Evolutionary conservation across 169 alveolate genomes (phyloP), one percentile per base, ranked within the genome.

Genomic region (Eimeria praecox): DNA sequence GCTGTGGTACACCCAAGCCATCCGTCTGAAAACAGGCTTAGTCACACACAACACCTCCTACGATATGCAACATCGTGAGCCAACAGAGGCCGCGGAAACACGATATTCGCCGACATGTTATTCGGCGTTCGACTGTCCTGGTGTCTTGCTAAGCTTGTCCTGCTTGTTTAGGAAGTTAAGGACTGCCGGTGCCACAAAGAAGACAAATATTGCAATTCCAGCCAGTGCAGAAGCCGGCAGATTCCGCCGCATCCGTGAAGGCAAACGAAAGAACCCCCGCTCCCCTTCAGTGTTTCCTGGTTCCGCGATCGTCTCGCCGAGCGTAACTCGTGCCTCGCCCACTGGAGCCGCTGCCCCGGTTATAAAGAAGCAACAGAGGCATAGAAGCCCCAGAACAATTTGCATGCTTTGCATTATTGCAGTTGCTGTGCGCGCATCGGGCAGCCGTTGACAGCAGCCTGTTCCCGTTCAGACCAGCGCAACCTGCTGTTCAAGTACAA

Each of bases 261-360:
- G 35, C 90, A 80, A 30, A 18, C 46, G 69, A 80, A 80, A 80
- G 42, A n/a, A 80, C 6, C 90, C 40, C 3, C 90, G 71, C 49
- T 80, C 66, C 3, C 90, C 90, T 80, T 80, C 66, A 54, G n/a
- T 73, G 90, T 80, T 46, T 35, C 71, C 46, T 9, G 62, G 20
- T 14, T n/a, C 71, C 42, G 16, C 49, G 33, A 30, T n/a, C 46
- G 89, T 16, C 89, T 80, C 44, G 18, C 18, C n/a, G 44, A 80
- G 64, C 44, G 44, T 14, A 12, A 44, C 69, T 9, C 46, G 27
- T 44, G 90, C 14, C 38, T 49, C 71, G 33, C 66, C 71, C 66
- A 49, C 44, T n/a, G 90, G 71, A 6, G 90, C 90, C 30, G 69
- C 90, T 80, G 71, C 44, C 69, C n/a, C 62, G 49, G 90, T 80